A percentile compares a stretch with the other conserved stretches of the same genome.
Conservation (phyloP, 2,329 filamentous ascomycete genomes). For the Metarhizium brunneum region DNA sequence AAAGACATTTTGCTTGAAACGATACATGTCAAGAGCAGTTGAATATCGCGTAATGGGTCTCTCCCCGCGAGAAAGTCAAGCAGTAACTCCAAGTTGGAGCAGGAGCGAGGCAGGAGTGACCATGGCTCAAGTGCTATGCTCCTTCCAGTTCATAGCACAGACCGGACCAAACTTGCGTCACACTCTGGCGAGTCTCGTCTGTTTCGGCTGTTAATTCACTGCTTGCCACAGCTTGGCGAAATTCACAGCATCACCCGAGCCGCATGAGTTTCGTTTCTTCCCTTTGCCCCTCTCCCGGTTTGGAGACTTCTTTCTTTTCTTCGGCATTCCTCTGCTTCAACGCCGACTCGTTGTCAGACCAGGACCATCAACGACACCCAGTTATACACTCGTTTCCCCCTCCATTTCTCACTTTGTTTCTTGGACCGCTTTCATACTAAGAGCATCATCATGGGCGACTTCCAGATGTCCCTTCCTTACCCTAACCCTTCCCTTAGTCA, state of each 20-base stretch:
- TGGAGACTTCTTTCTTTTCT: not conserved
- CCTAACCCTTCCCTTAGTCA: slow-evolving; percentile 23
- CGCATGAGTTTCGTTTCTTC: not conserved
- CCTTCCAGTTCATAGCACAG: not conserved
- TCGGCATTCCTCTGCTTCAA: not conserved
- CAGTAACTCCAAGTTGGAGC: not conserved
- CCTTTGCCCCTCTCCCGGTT: not conserved
- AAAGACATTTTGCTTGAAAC: not conserved
- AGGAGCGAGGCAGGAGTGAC: not conserved
- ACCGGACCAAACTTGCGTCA: not conserved
- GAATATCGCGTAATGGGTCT: no score
- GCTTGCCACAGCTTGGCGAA: not conserved
- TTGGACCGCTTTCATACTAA: not conserved
- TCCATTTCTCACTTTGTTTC: not conserved
- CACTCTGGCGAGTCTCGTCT: not conserved
- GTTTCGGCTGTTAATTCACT: not conserved
- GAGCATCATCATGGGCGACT: slow-evolving; percentile 16
- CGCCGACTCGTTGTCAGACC: not conserved
- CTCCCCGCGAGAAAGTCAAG: not conserved
- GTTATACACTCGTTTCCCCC: not conserved
- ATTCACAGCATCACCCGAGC: not conserved
- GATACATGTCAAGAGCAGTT: no score
- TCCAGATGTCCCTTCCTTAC: slow-evolving; percentile 22
- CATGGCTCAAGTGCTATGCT: not conserved
- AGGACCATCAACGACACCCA: not conserved